Evolutionary conservation across 1,139 yeast genomes (phyloP).

Genomic region (Saccharomyces hybrid): DNA sequence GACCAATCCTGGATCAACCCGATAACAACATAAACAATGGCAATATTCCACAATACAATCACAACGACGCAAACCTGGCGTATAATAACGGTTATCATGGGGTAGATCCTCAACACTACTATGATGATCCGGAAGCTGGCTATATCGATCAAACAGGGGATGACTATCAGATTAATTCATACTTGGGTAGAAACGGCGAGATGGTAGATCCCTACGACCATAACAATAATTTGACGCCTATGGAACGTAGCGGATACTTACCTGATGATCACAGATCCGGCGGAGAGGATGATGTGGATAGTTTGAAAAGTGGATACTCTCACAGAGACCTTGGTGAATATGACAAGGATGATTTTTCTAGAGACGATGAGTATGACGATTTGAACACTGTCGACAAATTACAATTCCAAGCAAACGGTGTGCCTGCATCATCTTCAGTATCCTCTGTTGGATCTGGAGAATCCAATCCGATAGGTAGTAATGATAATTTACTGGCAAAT

Average conservation of each 20-base stretch:
- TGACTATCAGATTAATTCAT: slow-evolving; percentile 32
- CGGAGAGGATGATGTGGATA: slow-evolving; percentile 12
- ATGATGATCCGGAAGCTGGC: slow-evolving; percentile 17
- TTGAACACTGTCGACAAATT: slow-evolving; percentile 20
- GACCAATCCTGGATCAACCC: slow-evolving; percentile 14
- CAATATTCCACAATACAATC: neutral
- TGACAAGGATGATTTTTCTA: slow-evolving; percentile 10
- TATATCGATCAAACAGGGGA: slow-evolving; percentile 32
- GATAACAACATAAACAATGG: slow-evolving; percentile 4
- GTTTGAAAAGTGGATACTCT: slow-evolving; percentile 10
- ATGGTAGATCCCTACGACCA: slow-evolving; percentile 30
- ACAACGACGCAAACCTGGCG: neutral
- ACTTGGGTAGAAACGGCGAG: slow-evolving; percentile 29
- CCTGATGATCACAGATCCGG: neutral
- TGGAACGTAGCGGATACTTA: neutral
- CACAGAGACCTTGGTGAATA: slow-evolving; percentile 28
- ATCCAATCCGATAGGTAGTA: slow-evolving; percentile 10
- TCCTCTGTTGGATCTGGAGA: slow-evolving; percentile 17
- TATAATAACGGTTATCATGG: neutral
- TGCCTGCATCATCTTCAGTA: slow-evolving; percentile 13
- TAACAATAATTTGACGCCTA: slow-evolving; percentile 1
- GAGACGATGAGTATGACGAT: slow-evolving; percentile 8
- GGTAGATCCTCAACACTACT: neutral
- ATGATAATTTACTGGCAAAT: slow-evolving; percentile 9
- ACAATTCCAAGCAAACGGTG: slow-evolving; percentile 10